These are phyloP conservation scores for Yamadazyma blattariae DNA, from an alignment of 1,139 yeast genomes.

Conservation along the genomic window DNA sequence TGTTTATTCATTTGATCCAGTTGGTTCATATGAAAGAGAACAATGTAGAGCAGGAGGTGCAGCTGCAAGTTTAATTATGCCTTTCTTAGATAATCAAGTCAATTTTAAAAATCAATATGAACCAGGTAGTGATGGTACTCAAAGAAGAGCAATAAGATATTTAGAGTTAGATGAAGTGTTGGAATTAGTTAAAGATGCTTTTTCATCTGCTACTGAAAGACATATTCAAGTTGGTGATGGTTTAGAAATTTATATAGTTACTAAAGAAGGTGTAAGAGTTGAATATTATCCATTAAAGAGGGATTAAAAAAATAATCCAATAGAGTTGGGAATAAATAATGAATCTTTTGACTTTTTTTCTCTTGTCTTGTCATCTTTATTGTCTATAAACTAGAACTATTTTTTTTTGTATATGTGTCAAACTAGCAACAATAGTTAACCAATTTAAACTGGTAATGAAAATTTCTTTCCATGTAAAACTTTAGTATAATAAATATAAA, in stretches of 20 bases:
- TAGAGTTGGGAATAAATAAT: neutral
- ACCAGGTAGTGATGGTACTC: slow-evolving; percentile 70
- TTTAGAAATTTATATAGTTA: slow-evolving; percentile 82
- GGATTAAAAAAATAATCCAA: slow-evolving; percentile 48
- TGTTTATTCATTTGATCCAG: slow-evolving; percentile 94
- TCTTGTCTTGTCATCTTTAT: no score
- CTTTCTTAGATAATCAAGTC: slow-evolving; percentile 95
- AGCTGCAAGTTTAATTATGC: slow-evolving; percentile 94
- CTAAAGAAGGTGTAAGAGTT: slow-evolving; percentile 86
- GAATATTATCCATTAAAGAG: slow-evolving; percentile 86
- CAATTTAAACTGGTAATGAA: slow-evolving; percentile 65
- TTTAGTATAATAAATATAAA: slow-evolving; percentile 77
- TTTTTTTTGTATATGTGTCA: no score
- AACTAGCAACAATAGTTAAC: no score
- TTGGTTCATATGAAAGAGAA: slow-evolving; percentile 95
- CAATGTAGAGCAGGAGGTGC: slow-evolving; percentile 98
- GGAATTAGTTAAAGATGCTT: slow-evolving; percentile 86
- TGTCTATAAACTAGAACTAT: neutral
- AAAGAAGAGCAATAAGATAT: slow-evolving; percentile 58
- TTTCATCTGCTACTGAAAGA: slow-evolving; percentile 94
- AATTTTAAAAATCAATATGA: slow-evolving; percentile 88
- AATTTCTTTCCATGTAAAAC: slow-evolving; percentile 83
- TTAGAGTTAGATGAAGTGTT: slow-evolving; percentile 81
- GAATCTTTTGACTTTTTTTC: no score
- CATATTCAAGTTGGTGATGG: slow-evolving; percentile 98